phyloP scores from a whole-genome alignment of 176 grass and related monocot species.

The Dactylis glomerata region DNA sequence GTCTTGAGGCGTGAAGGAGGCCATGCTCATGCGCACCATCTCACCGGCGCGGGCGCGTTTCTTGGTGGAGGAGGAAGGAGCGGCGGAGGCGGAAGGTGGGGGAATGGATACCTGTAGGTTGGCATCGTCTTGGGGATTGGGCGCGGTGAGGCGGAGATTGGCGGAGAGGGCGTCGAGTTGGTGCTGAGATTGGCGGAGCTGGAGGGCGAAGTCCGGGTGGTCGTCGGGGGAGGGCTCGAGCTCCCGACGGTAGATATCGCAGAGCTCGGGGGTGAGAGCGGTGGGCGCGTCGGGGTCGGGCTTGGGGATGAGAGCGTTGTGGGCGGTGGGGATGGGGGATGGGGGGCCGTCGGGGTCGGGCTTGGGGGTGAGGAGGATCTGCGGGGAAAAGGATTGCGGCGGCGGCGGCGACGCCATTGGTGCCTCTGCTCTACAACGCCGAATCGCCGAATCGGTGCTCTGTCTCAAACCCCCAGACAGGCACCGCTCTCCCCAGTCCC shows the following conservation, averaged over 20 bases:
- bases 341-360: slow-evolving; percentile 10
- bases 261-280: slow-evolving; percentile 24
- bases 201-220: background rate
- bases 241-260: background rate
- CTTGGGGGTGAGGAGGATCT: slow-evolving; percentile 20
- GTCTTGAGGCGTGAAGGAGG: slow-evolving; percentile 17
- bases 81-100: background rate
- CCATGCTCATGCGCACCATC: slow-evolving; percentile 62
- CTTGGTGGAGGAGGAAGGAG: slow-evolving; percentile 26
- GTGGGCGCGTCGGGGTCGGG: slow-evolving; percentile 25
- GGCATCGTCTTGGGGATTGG: background rate
- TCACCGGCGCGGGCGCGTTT: slow-evolving; percentile 48
- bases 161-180: slow-evolving; percentile 7
- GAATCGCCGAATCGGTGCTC: background rate
- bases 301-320: slow-evolving; percentile 38
- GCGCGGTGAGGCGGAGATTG: background rate
- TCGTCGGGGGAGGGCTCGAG: slow-evolving; percentile 33
- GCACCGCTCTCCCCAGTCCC: background rate
- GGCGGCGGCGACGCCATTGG: slow-evolving; percentile 19
- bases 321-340: background rate
- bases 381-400: background rate
- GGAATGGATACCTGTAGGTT: background rate
- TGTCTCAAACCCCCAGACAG: background rate
- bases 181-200: slow-evolving; percentile 25
- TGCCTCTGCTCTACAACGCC: background rate